A percentile compares a stretch with the other conserved stretches of the same genome.
These are phyloP conservation scores for Aspergillus affinis DNA, from an alignment of 495 filamentous ascomycete genomes.

Conservation along the genomic window DNA sequence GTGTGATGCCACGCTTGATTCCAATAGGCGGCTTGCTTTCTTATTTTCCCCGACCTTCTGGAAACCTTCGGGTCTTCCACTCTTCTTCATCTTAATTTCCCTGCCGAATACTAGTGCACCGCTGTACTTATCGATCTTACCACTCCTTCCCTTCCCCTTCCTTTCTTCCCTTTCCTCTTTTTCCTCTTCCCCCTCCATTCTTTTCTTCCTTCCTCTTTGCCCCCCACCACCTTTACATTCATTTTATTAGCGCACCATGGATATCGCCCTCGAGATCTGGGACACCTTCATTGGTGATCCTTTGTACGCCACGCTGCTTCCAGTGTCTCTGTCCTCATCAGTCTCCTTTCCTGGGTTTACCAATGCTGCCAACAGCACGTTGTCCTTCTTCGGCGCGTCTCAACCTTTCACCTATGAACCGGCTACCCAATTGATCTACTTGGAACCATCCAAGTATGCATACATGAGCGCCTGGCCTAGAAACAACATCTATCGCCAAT, in stretches of 20 bases:
- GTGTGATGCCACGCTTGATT: slow-evolving; percentile 33
- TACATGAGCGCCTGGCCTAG: slow-evolving; percentile 78
- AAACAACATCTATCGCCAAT: slow-evolving; percentile 79
- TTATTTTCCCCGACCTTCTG: slow-evolving; percentile 1
- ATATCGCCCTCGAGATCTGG: slow-evolving; percentile 82
- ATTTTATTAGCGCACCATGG: slow-evolving; percentile 56
- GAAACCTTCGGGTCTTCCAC: neutral
- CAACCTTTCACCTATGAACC: slow-evolving; percentile 65
- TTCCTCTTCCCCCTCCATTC: neutral
- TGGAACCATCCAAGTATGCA: slow-evolving; percentile 74
- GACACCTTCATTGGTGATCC: slow-evolving; percentile 85
- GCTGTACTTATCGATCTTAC: slow-evolving; percentile 2
- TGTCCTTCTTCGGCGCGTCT: slow-evolving; percentile 43
- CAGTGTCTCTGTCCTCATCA: slow-evolving; percentile 54
- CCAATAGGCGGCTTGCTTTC: slow-evolving; percentile 8
- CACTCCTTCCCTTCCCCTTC: slow-evolving; percentile 4
- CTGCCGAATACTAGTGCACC: no score
- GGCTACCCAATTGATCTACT: slow-evolving; percentile 65
- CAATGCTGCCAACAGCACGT: slow-evolving; percentile 40
- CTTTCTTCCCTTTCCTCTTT: neutral
- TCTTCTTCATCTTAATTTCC: slow-evolving; percentile 3
- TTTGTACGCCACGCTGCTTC: slow-evolving; percentile 70
- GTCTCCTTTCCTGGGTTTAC: slow-evolving; percentile 41
- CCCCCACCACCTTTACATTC: neutral
- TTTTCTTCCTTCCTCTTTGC: neutral